Percentiles rank a stretch among this genome's conserved stretches.
These are phyloP conservation scores for Zalaria sp. DNA, from an alignment of 2,329 filamentous ascomycete genomes.

Conservation along the genomic window DNA sequence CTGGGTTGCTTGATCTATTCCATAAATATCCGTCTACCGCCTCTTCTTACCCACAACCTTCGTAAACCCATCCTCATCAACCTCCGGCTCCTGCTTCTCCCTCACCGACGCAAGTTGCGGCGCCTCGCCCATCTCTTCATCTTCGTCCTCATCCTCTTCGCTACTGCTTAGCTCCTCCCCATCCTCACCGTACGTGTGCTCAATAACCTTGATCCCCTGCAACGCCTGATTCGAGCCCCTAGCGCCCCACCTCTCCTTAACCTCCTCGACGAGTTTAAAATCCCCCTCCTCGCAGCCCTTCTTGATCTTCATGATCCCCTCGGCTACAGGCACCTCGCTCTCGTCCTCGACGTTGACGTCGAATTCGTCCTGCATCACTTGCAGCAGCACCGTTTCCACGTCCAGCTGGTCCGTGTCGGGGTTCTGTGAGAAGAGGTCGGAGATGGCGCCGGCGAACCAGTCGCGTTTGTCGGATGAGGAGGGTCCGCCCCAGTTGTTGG, in stretches of 20 bases:
- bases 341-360: constrained; percentile 87
- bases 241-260: constrained; percentile 34
- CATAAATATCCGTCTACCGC: constrained; percentile 9
- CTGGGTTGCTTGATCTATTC: background rate
- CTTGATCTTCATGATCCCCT: constrained; percentile 54
- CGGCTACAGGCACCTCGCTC: constrained; percentile 60
- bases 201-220: constrained; percentile 32
- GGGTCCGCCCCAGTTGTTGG: constrained; percentile 77
- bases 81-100: constrained; percentile 48
- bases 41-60: constrained; percentile 23
- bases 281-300: constrained; percentile 46
- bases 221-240: constrained; percentile 1
- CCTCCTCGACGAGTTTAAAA: constrained; percentile 41
- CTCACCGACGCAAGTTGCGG: constrained; percentile 44
- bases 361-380: constrained; percentile 93
- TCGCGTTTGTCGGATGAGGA: constrained; percentile 78
- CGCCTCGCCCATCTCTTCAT: constrained; percentile 50
- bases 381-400: constrained; percentile 69
- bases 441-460: constrained; percentile 84
- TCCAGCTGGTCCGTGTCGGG: constrained; percentile 60
- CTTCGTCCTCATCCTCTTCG: constrained; percentile 37
- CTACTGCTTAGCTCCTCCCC: constrained; percentile 42
- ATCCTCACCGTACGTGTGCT: constrained; percentile 44
- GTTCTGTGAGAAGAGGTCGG: constrained; percentile 55
- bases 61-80: constrained; percentile 27